Evolutionary conservation across 495 filamentous ascomycete genomes (phyloP).

Genomic region (Bryoglossum gracile): DNA sequence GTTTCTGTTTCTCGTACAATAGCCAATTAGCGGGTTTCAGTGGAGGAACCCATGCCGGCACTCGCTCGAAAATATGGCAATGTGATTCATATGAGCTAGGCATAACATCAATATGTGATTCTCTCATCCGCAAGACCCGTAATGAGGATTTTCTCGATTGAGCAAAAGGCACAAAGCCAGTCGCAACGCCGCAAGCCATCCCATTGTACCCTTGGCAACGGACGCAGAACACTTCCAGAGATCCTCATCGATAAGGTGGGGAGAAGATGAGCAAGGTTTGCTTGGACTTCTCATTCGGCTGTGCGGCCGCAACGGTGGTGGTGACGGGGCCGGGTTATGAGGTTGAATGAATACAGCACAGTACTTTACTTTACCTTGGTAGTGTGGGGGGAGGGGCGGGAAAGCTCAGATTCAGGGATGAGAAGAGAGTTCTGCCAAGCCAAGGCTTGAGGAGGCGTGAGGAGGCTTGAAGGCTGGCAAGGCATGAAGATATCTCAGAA

Average conservation of each 20-base stretch:
- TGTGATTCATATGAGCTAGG: background rate
- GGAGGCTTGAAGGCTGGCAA: too few species aligned
- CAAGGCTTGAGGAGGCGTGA: too few species aligned
- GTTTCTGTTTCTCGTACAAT: background rate
- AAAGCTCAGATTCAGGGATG: too few species aligned
- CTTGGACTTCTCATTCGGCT: too few species aligned
- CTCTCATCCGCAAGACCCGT: background rate
- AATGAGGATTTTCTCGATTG: conserved; percentile 4
- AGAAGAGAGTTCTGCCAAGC: too few species aligned
- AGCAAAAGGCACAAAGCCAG: background rate
- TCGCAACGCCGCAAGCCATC: background rate
- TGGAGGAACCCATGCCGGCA: background rate
- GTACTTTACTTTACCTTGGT: background rate
- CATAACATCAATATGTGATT: background rate
- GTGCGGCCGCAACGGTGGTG: too few species aligned
- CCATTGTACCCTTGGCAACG: background rate
- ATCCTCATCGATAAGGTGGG: background rate
- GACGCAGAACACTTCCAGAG: background rate
- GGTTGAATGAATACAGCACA: too few species aligned
- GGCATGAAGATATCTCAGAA: background rate
- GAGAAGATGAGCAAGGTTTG: background rate
- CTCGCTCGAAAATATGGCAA: too few species aligned
- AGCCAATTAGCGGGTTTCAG: background rate
- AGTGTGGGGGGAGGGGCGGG: too few species aligned
- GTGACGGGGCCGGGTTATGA: too few species aligned